Conservation (phyloP, 306 rosid genomes). For the Prinsepia uniflora region DNA sequence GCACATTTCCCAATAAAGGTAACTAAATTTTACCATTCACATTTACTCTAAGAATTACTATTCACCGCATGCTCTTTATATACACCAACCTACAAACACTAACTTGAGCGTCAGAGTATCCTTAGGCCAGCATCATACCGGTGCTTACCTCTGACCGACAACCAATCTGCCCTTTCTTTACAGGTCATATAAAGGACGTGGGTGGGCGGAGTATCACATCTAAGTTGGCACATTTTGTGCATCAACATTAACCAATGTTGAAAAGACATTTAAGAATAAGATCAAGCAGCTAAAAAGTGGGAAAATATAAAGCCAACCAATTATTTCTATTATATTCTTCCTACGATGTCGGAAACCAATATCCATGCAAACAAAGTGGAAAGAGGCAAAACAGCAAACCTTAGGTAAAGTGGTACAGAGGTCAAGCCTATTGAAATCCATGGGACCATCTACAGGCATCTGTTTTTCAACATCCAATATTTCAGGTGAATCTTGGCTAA, state of each 20-base stretch:
- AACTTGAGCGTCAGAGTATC: too few species aligned
- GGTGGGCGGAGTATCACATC: too few species aligned
- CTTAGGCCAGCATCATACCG: too few species aligned
- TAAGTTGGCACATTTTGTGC: too few species aligned
- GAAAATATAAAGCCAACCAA: neutral
- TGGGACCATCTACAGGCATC: slow-evolving; percentile 25
- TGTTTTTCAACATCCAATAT: slow-evolving; percentile 34
- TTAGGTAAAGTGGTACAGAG: slow-evolving; percentile 58
- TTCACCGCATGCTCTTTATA: too few species aligned
- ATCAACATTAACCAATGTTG: neutral
- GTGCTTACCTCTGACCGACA: too few species aligned
- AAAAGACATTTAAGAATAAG: neutral
- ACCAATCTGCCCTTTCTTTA: too few species aligned
- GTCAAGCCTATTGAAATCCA: slow-evolving; percentile 60
- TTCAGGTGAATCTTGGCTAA: slow-evolving; percentile 34
- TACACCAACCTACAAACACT: too few species aligned
- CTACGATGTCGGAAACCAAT: neutral
- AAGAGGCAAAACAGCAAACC: slow-evolving; percentile 43
- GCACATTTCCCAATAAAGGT: too few species aligned
- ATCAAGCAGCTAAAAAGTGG: neutral
- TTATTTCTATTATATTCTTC: neutral
- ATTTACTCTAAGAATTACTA: too few species aligned
- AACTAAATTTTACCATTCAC: too few species aligned
- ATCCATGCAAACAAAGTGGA: slow-evolving; percentile 8
- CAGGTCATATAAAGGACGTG: too few species aligned